phyloP scores from a whole-genome alignment of 2,329 filamentous ascomycete genomes.

The Trichoderma hamatum region DNA sequence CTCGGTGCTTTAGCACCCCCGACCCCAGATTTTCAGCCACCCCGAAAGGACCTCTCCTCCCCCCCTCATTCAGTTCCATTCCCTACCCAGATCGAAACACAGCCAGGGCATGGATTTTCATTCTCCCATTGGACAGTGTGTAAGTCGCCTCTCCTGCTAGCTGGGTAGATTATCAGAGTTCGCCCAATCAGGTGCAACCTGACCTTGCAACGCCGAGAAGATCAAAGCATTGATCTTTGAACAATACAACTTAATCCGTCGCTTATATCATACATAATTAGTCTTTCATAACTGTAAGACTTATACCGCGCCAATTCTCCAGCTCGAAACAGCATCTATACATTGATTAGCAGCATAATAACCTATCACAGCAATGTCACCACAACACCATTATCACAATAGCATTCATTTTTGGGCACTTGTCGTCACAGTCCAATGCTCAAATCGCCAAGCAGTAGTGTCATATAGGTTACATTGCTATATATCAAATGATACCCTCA shows the following conservation, averaged over 20 bases:
- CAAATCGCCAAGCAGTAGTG: neutral
- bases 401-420: too few species aligned
- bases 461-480: neutral
- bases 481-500: conserved; percentile 20
- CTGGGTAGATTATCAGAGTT: neutral
- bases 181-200: neutral
- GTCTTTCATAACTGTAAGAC: neutral
- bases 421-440: neutral
- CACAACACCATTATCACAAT: too few species aligned
- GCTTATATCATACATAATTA: neutral
- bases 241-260: neutral
- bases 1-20: conserved; percentile 10
- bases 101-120: conserved; percentile 3
- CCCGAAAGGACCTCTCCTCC: neutral
- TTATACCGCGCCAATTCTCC: neutral
- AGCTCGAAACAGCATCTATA: neutral
- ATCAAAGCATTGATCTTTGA: neutral
- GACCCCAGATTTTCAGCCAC: conserved; percentile 22
- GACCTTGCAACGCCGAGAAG: neutral
- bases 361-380: too few species aligned
- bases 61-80: neutral
- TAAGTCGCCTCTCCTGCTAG: neutral
- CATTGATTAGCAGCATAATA: neutral
- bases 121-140: conserved; percentile 20
- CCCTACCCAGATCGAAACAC: neutral